Percentiles rank a stretch among this genome's conserved stretches.
phyloP scores from a whole-genome alignment of 1,284 basidiomycete genomes.

The Cutaneotrichosporon sp. region DNA sequence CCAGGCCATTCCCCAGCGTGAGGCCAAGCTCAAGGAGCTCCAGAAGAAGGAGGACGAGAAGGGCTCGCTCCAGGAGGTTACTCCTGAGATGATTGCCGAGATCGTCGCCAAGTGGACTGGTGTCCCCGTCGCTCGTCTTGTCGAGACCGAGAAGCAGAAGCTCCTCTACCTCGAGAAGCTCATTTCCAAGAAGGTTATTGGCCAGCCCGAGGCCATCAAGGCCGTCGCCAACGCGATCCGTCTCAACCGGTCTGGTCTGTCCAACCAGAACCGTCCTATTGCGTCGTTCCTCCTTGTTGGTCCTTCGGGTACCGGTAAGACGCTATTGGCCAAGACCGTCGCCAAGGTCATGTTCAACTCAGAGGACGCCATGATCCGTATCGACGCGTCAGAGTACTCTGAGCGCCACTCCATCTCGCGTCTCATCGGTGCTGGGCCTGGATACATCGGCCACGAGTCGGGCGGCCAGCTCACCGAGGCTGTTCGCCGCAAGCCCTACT shows the following conservation, averaged over 20 bases:
- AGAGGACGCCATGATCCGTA: constrained; percentile 55
- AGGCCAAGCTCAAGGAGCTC: constrained; percentile 59
- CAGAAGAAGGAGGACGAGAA: constrained; percentile 53
- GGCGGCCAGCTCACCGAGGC: constrained; percentile 55
- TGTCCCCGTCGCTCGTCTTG: constrained; percentile 43
- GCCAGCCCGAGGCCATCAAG: constrained; percentile 56
- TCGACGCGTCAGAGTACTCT: constrained; percentile 54
- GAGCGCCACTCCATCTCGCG: constrained; percentile 56
- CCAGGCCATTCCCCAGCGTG: constrained; percentile 89
- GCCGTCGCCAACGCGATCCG: constrained; percentile 58
- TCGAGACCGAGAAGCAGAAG: constrained; percentile 50
- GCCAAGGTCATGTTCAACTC: constrained; percentile 55
- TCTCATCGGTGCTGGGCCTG: constrained; percentile 55
- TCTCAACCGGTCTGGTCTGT: constrained; percentile 55
- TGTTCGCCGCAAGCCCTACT: constrained; percentile 52
- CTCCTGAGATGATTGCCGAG: constrained; percentile 54
- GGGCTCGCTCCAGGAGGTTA: constrained; percentile 48
- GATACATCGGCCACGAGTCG: constrained; percentile 57
- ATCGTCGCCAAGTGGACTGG: constrained; percentile 55
- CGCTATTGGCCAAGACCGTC: constrained; percentile 53
- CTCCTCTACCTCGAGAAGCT: constrained; percentile 53
- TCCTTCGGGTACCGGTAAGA: constrained; percentile 56
- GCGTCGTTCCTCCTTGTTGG: constrained; percentile 55
- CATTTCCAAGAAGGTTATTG: constrained; percentile 52
- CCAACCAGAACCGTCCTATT: constrained; percentile 55